Base-by-base conservation (phyloP, 192 early-diverging fungal genomes). In the Coemansia sp. region DNA sequence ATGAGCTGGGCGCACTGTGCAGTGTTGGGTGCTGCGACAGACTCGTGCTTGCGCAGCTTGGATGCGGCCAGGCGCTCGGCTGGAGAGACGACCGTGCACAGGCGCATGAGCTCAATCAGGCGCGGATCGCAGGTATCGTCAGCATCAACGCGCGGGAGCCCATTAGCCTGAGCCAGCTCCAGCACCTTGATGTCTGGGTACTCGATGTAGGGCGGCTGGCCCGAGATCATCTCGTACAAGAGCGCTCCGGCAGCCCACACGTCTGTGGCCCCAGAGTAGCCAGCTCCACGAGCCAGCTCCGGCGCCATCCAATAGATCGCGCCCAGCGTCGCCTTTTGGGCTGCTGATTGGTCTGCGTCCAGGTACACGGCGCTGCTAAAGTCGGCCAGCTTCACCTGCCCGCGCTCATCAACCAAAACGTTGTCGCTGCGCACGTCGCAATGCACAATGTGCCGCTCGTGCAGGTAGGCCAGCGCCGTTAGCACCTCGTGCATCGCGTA, bases 361-460 rank as follows among this genome's bases (percentile, higher is more conserved):
- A 83, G 46, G 24, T 67, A 69, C 62, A 77, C 79, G 10, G 78
- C 83, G 56, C 67, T 77, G 66, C 76, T 76, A 60, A 85, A 82
- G 43, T 85, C 80, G 0, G 84, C 86, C 69, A 91, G 84, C 73
- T 90, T 92, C 39, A 90, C 87, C 63, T 85, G 79, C 16, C 90
- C 90, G 11, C 78, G 68, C 50, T 76, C 67, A 59, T 74, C 75
- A 33, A 85, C 74, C 43, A 85, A 67, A 33, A 85, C 65, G 39
- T 85, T 83, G 81, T 85, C 84, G 65, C 80, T 83, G 58, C 80
- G 76, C 46, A 85, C 67, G 40, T 85, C 84, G 56, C 84, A 77
- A 67, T 85, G 84, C 38, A 85, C 48, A 36, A 79, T 79, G 28
- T 71, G 67, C 18, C 76, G 69, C 59, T 73, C 70, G 57, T 84